Conservation (phyloP, 441 rosid species). For the Rhodomyrtus psidioides region DNA sequence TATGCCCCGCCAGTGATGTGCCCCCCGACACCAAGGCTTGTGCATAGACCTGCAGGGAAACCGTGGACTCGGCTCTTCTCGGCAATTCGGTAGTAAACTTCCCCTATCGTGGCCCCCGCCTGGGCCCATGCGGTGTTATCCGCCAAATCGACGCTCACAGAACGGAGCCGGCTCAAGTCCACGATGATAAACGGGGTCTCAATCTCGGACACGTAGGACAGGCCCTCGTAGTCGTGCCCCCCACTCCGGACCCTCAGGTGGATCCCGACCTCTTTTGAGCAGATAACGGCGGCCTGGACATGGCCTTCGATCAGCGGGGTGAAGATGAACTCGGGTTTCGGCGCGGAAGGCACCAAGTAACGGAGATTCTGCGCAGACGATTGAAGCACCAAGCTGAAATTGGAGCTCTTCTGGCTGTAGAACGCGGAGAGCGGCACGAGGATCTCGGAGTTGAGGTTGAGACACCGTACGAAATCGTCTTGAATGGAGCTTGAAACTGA, state of each 20-base stretch:
- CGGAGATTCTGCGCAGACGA: neutral
- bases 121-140: neutral
- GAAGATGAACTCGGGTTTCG: conserved; percentile 3
- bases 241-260: conserved; percentile 2
- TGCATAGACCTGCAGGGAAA: conserved; percentile 2
- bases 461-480: neutral
- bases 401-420: neutral
- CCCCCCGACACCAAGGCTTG: neutral
- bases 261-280: neutral
- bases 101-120: conserved; percentile 3
- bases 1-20: conserved; percentile 2
- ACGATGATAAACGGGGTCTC: neutral
- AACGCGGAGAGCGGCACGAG: neutral
- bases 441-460: neutral
- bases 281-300: neutral
- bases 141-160: neutral
- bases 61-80: conserved; percentile 6
- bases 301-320: neutral
- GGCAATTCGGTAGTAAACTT: neutral
- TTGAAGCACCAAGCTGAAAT: neutral
- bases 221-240: neutral
- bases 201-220: neutral
- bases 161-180: neutral
- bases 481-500: neutral
- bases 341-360: neutral